Evolutionary conservation across 257 asterid genomes (phyloP).

Genomic region (Solanum rostratum): DNA sequence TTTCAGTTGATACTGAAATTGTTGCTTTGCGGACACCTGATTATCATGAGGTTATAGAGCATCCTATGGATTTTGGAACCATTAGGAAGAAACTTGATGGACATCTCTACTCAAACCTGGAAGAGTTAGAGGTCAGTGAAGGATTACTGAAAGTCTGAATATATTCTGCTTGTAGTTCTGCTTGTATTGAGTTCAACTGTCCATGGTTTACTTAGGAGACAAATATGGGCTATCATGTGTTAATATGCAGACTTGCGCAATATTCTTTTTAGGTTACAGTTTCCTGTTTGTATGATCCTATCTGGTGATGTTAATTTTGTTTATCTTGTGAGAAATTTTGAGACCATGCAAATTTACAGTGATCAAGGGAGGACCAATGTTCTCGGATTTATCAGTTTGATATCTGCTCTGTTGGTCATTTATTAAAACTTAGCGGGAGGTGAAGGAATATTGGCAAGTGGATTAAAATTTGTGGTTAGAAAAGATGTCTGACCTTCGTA

Average conservation of each 20-base stretch:
- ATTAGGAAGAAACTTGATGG: constrained; percentile 66
- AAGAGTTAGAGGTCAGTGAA: constrained; percentile 75
- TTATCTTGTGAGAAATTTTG: neutral
- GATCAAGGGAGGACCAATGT: neutral
- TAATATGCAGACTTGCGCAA: neutral
- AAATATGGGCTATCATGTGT: neutral
- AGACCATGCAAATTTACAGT: neutral
- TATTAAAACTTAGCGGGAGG: neutral
- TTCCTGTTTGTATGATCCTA: neutral
- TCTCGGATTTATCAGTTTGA: neutral
- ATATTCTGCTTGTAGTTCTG: neutral
- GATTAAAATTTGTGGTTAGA: neutral
- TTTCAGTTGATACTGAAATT: constrained; percentile 11
- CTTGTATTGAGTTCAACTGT: neutral
- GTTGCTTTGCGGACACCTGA: constrained; percentile 76
- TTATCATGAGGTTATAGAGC: constrained; percentile 74
- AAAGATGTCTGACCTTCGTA: neutral
- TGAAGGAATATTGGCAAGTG: neutral
- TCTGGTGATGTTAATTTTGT: neutral
- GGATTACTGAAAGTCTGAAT: neutral
- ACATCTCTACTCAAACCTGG: constrained; percentile 47
- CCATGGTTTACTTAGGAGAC: neutral
- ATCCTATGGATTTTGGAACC: constrained; percentile 96
- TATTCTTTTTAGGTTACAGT: neutral
- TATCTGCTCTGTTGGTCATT: neutral